Evolutionary conservation across 2,329 filamentous ascomycete genomes (phyloP).

Genomic region (Colletotrichum sp.): DNA sequence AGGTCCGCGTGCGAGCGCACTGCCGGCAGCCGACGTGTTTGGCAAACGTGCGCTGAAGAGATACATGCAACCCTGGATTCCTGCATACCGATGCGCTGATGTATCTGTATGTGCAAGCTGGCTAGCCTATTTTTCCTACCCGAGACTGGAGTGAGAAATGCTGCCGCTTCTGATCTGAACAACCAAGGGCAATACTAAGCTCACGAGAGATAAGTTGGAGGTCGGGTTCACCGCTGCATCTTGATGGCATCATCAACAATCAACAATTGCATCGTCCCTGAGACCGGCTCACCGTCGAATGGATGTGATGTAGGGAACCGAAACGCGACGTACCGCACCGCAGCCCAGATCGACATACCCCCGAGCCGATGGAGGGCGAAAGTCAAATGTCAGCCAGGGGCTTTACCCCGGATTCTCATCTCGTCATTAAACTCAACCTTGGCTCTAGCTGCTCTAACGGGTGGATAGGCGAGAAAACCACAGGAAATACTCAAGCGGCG

Average conservation of each 20-base stretch:
- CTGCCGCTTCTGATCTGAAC: background rate
- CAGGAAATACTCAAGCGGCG: background rate
- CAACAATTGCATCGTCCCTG: background rate
- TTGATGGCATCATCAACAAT: background rate
- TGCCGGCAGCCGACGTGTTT: constrained; percentile 10
- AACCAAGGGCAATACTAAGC: background rate
- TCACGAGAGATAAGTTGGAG: background rate
- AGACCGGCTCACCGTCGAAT: background rate
- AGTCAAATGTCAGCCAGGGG: constrained; percentile 12
- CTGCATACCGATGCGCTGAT: background rate
- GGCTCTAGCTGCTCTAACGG: background rate
- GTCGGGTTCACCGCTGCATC: background rate
- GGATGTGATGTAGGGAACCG: background rate
- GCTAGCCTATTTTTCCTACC: background rate
- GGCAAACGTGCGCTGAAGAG: background rate
- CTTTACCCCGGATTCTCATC: constrained; percentile 23
- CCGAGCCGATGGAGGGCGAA: constrained; percentile 8
- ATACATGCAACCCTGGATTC: background rate
- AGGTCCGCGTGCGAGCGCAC: background rate
- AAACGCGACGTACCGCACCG: constrained; percentile 1
- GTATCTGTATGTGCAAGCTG: background rate
- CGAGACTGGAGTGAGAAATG: background rate
- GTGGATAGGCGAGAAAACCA: background rate
- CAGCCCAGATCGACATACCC: constrained; percentile 11
- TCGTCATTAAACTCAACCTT: constrained; percentile 18